Conservation (phyloP, 495 filamentous ascomycete genomes). For the Aspergillus bertholletiae region DNA sequence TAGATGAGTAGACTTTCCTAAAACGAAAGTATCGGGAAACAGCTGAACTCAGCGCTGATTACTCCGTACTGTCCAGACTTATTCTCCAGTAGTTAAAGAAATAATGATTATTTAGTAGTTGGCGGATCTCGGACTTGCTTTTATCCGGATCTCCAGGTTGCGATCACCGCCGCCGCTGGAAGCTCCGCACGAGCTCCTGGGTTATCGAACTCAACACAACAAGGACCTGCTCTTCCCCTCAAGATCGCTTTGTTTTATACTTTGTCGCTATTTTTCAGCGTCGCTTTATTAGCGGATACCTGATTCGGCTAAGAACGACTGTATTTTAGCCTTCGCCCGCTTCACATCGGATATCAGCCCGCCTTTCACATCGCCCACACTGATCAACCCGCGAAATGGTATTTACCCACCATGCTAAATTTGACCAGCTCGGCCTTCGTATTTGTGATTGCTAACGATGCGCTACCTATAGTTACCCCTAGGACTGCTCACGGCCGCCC, state of each 20-base stretch:
- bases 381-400: slow-evolving; percentile 9
- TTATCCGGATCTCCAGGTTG: slow-evolving; percentile 29
- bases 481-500: slow-evolving; percentile 88
- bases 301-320: background rate
- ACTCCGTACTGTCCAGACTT: background rate
- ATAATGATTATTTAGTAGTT: background rate
- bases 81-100: no score
- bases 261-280: background rate
- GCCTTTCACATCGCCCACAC: background rate
- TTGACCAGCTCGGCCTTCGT: background rate
- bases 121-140: slow-evolving; percentile 26
- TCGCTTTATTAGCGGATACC: background rate
- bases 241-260: background rate
- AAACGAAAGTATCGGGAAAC: background rate
- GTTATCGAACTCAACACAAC: background rate
- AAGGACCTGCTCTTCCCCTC: background rate
- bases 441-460: slow-evolving; percentile 1
- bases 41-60: background rate
- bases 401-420: background rate
- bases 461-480: slow-evolving; percentile 67
- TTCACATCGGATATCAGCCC: background rate
- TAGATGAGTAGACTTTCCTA: background rate
- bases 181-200: slow-evolving; percentile 30
- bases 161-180: slow-evolving; percentile 20
- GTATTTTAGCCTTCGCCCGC: background rate